Conservation (phyloP, 495 filamentous ascomycete species). For the Pyronema domesticum region DNA sequence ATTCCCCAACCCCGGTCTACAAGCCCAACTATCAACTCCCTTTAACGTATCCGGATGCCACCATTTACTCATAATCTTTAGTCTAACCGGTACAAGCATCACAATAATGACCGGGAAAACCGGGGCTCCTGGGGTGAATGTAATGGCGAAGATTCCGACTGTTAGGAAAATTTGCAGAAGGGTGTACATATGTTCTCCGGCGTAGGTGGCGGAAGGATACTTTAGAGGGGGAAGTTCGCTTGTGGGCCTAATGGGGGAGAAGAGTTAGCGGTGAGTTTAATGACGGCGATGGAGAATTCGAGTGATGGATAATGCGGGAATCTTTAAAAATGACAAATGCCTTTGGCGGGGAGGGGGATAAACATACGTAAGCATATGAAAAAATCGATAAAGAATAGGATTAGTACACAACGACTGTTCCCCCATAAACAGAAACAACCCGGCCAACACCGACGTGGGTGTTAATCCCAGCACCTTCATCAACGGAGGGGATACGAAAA, state of each 20-base stretch:
- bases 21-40: background rate
- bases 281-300: background rate
- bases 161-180: constrained; percentile 43
- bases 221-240: constrained; percentile 41
- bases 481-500: constrained; percentile 47
- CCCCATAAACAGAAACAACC: constrained; percentile 57
- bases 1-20: background rate
- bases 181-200: constrained; percentile 46
- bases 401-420: constrained; percentile 53
- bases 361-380: constrained; percentile 38
- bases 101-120: constrained; percentile 53
- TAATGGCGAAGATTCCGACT: constrained; percentile 44
- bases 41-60: constrained; percentile 43
- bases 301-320: background rate
- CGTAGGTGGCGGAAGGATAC: constrained; percentile 24
- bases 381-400: constrained; percentile 46
- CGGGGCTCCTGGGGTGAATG: constrained; percentile 44
- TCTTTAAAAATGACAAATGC: background rate
- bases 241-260: constrained; percentile 28
- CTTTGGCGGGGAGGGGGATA: no score
- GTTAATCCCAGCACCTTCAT: constrained; percentile 53
- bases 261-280: constrained; percentile 4
- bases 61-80: constrained; percentile 44
- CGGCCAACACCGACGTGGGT: constrained; percentile 49
- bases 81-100: constrained; percentile 42